Base-by-base conservation (phyloP, 2,329 filamentous ascomycete genomes). In the Sporothrix brasiliensis region DNA sequence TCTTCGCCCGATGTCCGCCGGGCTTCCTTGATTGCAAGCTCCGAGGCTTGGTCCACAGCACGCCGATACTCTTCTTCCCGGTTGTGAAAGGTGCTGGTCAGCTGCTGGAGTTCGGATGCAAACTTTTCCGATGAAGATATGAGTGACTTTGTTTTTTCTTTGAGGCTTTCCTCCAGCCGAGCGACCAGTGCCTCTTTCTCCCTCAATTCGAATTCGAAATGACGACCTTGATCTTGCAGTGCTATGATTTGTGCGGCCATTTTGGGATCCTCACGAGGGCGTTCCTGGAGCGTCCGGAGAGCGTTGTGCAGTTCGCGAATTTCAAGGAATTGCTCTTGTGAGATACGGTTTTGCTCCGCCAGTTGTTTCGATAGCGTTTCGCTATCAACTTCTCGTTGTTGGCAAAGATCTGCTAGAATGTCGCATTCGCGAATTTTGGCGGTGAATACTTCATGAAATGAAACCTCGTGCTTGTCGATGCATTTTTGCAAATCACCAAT, bases 21-120 rank as follows among this genome's bases (percentile, higher is more conserved):
- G 3, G 69, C 60, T 34, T 74, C 73, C 27, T 61, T 56, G 3
- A 49, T 34, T 1, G 73, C 71, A 30, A 71, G 50, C 0, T 72
- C 68, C 4, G 53, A 52, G 0, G 69, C 67, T 21, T 67, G 50
- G 2, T 72, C 72, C 6, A 72, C 19, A 1, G 67, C 60, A 14
- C 68, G 68, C 1, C 69, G 69, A 47, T 71, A 72, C 19, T 71
- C 69, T 10, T 71, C 69, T 24, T 74, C 73, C 10, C 70, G 54
- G 7, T 69, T 49, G 4, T 50, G 54, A 10, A 70, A 67, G 1
- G 44, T 41, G 30, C 49, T 34, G n/a, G n/a, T 54, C 1, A 75
- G 58, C 4, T 72, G 50, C 16, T 58, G 68, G 1, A 73, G 27
- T 4, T 73, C 54, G 0, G 10, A 3, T 7, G 63, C 58, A 24